Conservation (phyloP, 208 protist species). For the Trypanosoma theileri region DNA sequence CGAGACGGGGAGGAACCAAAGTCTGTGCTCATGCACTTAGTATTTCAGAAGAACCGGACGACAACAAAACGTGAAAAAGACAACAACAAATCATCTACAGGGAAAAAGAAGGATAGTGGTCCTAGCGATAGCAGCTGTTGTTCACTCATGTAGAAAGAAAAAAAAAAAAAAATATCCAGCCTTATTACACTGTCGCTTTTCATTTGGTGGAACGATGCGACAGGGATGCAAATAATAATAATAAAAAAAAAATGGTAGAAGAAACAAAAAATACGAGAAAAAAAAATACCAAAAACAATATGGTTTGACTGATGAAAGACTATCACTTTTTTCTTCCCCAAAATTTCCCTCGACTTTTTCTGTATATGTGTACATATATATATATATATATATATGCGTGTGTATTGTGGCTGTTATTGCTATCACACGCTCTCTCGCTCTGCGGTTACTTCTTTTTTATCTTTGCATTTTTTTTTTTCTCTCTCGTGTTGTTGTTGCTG, state of each 20-base stretch:
- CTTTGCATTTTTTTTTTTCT: not conserved
- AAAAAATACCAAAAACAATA: too few relatives aligned
- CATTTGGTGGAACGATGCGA: too few relatives aligned
- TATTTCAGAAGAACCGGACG: slow-evolving; percentile 28
- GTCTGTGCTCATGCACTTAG: slow-evolving; percentile 59
- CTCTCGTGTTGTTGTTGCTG: not conserved
- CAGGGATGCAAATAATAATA: too few relatives aligned
- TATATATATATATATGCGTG: too few relatives aligned
- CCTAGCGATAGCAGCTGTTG: slow-evolving; percentile 38
- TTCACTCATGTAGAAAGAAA: slow-evolving; percentile 35
- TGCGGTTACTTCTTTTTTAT: too few relatives aligned
- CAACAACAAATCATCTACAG: not conserved
- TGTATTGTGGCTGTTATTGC: not conserved
- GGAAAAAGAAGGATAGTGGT: not conserved
- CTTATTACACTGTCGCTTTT: too few relatives aligned
- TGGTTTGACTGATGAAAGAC: too few relatives aligned
- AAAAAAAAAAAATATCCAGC: slow-evolving; percentile 9
- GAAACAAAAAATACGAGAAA: too few relatives aligned
- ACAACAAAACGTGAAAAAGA: slow-evolving; percentile 7
- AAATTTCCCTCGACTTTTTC: too few relatives aligned
- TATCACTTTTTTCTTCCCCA: too few relatives aligned
- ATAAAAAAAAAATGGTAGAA: too few relatives aligned
- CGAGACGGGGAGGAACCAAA: slow-evolving; percentile 34
- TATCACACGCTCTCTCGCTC: not conserved
- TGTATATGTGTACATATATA: too few relatives aligned